Evolutionary conservation across 495 filamentous ascomycete species (phyloP).

Genomic region (Chaetomium cochliodes): DNA sequence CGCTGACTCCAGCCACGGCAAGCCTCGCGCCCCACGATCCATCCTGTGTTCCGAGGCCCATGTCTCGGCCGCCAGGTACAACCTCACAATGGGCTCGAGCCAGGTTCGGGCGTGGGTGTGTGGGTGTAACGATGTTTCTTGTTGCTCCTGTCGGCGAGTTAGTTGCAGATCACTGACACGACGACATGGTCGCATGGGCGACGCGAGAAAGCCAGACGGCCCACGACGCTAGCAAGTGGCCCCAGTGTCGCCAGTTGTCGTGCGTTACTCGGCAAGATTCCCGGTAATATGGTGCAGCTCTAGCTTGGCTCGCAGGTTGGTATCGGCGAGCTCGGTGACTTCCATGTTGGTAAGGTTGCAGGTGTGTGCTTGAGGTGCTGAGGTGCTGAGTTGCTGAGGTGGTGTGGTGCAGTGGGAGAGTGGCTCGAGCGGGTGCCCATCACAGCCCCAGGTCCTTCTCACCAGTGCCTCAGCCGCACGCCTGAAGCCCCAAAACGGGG

Average conservation of each 20-base stretch:
- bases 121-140: slow-evolving; percentile 6
- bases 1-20: slow-evolving; percentile 12
- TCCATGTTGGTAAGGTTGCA: not conserved
- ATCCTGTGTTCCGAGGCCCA: not conserved
- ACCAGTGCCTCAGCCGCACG: slow-evolving; percentile 10
- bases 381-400: no score
- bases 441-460: not conserved
- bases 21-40: slow-evolving; percentile 13
- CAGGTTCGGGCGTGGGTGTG: not conserved
- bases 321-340: slow-evolving; percentile 4
- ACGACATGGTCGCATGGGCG: not conserved
- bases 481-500: slow-evolving; percentile 5
- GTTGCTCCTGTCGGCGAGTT: not conserved
- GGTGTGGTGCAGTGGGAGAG: no score
- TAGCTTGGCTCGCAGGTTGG: not conserved
- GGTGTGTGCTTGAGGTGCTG: not conserved
- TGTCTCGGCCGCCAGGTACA: slow-evolving; percentile 10
- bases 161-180: slow-evolving; percentile 1
- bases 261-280: slow-evolving; percentile 10
- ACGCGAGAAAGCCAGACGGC: not conserved
- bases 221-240: not conserved
- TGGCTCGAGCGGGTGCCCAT: no score
- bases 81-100: not conserved
- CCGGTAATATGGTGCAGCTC: not conserved
- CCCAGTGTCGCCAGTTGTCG: slow-evolving; percentile 2